Base-by-base conservation (phyloP, 129 eudicot genomes). In the Artemisia annua region DNA sequence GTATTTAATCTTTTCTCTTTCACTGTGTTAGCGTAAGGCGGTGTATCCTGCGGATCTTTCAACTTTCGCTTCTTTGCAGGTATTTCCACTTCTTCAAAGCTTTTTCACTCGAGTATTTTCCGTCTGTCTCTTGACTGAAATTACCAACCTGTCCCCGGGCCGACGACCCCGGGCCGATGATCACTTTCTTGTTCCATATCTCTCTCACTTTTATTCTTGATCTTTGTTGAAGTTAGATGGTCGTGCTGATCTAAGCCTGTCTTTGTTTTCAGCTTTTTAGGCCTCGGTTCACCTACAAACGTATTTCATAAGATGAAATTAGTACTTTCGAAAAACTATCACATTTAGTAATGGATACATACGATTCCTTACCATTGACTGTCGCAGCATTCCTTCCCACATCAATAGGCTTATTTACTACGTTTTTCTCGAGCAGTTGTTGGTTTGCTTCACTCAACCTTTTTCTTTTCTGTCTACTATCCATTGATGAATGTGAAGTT, bases 231-330 rank as follows among this genome's bases (percentile, higher is more conserved):
- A 48, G 53, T 62, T 63, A 55, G 74, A 56, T 46, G 20, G 4
- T 62, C 87, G 55, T 67, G 50, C 59, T 67, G 75, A 75, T 83
- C 82, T 61, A 79, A 74, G 44, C 70, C 82, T 64, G 76, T 77
- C 82, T 78, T 88, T 67, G 26, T 77, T 85, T 76, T 81, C 71
- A 77, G 55, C 61, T 75, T 86, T 55, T 73, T 86, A 66, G 43
- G 79, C 79, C 67, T 81, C 75, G 59, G 64, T 79, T 78, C 85
- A 81, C 86, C 97, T 91, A 81, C 79, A 78, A 67, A 69, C 20
- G 71, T 66, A 20, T 50, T 71, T 48, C 68, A 72, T n/a, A 28
- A 12, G 10, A 50, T 60, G 35, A 55, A 30, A 62, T 65, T 8
- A 65, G 64, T 49, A 77, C 16, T 43, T 57, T 32, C 70, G 62